Percentiles rank a stretch among this genome's conserved stretches.
Evolutionary conservation across 75 land plant genomes (phyloP).

Genomic region (Adiantum capillusveneris): DNA sequence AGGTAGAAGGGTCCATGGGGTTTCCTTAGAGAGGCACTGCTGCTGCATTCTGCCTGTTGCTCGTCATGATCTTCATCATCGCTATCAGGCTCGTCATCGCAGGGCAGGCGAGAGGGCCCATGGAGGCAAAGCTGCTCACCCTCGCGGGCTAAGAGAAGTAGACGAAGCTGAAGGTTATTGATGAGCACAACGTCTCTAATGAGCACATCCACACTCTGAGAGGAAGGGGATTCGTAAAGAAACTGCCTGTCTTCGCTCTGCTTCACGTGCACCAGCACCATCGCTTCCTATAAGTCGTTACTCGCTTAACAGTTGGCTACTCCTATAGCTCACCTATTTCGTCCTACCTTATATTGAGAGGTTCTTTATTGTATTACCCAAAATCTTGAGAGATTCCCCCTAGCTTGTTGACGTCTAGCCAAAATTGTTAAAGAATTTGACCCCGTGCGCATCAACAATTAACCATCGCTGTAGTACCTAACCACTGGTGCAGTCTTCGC

Average conservation of each 20-base stretch:
- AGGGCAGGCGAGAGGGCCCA: constrained; percentile 23
- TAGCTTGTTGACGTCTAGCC: too few relatives aligned
- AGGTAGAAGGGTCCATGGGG: constrained; percentile 27
- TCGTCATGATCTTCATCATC: neutral
- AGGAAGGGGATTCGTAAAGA: constrained; percentile 28
- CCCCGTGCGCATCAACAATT: too few relatives aligned
- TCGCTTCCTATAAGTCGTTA: too few relatives aligned
- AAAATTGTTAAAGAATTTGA: too few relatives aligned
- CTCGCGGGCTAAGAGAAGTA: constrained; percentile 15
- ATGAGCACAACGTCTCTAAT: constrained; percentile 30
- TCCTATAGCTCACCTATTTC: too few relatives aligned
- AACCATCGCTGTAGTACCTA: too few relatives aligned
- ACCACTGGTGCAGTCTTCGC: too few relatives aligned
- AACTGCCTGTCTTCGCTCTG: constrained; percentile 43
- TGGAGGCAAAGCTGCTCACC: constrained; percentile 22
- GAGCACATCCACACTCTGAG: constrained; percentile 20
- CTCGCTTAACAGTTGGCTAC: too few relatives aligned
- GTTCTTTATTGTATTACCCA: too few relatives aligned
- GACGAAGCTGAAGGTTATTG: constrained; percentile 24
- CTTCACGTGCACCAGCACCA: constrained; percentile 40
- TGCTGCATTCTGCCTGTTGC: constrained; percentile 6
- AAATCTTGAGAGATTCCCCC: too few relatives aligned
- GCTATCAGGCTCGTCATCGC: constrained; percentile 13
- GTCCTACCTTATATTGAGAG: too few relatives aligned
- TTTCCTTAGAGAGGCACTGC: neutral